A percentile compares a stretch with the other conserved stretches of the same genome.
phyloP scores from a whole-genome alignment of 495 filamentous ascomycete species.

The Lindgomyces ingoldianus region DNA sequence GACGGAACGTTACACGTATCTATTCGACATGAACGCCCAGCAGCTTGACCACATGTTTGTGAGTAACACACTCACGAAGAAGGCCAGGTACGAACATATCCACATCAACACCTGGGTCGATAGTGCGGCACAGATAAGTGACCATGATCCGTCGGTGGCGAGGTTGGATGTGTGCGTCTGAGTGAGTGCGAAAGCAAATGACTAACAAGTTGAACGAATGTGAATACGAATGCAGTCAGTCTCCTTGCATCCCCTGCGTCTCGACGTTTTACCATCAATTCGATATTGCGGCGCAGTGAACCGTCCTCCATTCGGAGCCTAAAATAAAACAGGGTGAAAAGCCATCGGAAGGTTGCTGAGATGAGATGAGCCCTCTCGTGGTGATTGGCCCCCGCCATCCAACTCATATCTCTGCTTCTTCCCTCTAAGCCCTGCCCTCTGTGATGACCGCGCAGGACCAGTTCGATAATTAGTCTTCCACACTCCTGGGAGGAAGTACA shows the following conservation, averaged over 20 bases:
- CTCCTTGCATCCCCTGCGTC: not conserved
- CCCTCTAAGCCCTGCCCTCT: not conserved
- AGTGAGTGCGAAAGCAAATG: no score
- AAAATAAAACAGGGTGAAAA: no score
- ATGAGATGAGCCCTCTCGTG: not conserved
- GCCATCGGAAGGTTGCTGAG: not conserved
- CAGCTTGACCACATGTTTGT: constrained; percentile 65
- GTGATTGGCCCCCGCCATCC: no score
- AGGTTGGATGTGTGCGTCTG: constrained; percentile 54
- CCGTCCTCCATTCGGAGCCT: not conserved
- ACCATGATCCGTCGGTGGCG: constrained; percentile 64
- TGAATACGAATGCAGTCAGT: not conserved
- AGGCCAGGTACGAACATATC: constrained; percentile 57
- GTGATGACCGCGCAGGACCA: constrained; percentile 10
- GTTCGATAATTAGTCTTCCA: not conserved
- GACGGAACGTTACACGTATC: constrained; percentile 62
- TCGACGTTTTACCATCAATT: no score
- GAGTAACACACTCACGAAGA: constrained; percentile 45
- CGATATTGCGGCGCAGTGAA: not conserved
- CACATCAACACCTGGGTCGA: constrained; percentile 63
- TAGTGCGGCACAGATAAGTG: constrained; percentile 50
- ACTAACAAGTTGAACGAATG: not conserved
- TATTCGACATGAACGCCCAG: constrained; percentile 57
- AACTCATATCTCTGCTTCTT: not conserved
- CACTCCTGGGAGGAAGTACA: not conserved